Evolutionary conservation across 352 stramenopile species (phyloP).

Genomic region (Phytophthora crassamura): DNA sequence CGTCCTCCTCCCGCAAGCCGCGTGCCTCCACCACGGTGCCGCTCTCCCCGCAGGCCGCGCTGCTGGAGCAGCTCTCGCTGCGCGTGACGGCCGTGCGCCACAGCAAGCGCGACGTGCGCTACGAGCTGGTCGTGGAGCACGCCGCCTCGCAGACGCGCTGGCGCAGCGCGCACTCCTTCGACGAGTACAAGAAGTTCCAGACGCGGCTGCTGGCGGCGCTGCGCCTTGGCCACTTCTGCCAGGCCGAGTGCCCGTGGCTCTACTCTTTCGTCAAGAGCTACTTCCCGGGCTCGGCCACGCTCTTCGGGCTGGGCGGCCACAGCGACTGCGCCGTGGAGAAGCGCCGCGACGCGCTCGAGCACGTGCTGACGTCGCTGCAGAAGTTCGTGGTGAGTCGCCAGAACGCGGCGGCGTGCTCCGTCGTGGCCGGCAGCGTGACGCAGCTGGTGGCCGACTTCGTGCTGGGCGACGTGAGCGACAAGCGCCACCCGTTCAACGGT

Average conservation of each 20-base stretch:
- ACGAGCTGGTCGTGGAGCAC: too few species aligned
- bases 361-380: slow-evolving; percentile 44
- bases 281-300: slow-evolving; percentile 37
- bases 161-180: slow-evolving; percentile 23
- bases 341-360: too few species aligned
- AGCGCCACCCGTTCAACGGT: too few species aligned
- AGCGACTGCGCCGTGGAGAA: slow-evolving; percentile 35
- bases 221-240: slow-evolving; percentile 44
- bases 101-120: too few species aligned
- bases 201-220: slow-evolving; percentile 32
- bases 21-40: neutral
- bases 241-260: slow-evolving; percentile 48
- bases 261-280: slow-evolving; percentile 49
- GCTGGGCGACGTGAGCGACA: too few species aligned
- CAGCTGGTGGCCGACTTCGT: slow-evolving; percentile 40
- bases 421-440: slow-evolving; percentile 34
- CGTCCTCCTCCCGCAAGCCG: slow-evolving; percentile 9
- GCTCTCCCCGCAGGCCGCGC: too few species aligned
- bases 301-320: slow-evolving; percentile 31
- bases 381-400: slow-evolving; percentile 39
- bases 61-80: too few species aligned
- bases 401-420: slow-evolving; percentile 40
- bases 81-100: too few species aligned
- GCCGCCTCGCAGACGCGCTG: slow-evolving; percentile 13
- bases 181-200: slow-evolving; percentile 50